Conservation (phyloP, 2,329 filamentous ascomycete genomes). For the Botryosphaeria agaves region DNA sequence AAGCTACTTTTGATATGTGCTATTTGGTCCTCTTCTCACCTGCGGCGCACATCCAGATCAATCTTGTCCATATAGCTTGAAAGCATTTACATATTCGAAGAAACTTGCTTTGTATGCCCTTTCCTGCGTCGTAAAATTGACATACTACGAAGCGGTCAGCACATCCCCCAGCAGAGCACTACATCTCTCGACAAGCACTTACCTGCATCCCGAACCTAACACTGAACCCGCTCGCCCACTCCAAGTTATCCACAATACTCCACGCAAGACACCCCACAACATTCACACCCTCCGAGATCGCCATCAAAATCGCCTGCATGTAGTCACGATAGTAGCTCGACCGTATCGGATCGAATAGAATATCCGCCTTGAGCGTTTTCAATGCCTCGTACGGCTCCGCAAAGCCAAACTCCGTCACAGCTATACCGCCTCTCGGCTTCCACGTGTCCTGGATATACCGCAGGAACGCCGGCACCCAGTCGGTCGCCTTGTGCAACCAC, state of each 20-base stretch:
- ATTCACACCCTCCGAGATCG: conserved; percentile 16
- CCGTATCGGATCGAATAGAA: conserved; percentile 14
- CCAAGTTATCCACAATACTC: conserved; percentile 20
- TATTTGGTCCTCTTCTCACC: no score
- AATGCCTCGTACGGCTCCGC: conserved; percentile 16
- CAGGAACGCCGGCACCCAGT: conserved; percentile 17
- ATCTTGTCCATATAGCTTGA: conserved; percentile 11
- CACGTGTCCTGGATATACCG: conserved; percentile 16
- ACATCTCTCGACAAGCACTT: no score
- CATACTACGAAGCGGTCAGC: no score
- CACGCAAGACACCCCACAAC: conserved; percentile 18
- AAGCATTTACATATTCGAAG: conserved; percentile 19
- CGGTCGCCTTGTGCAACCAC: conserved; percentile 15
- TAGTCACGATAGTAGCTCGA: conserved; percentile 16
- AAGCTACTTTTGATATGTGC: no score
- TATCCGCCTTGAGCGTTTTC: conserved; percentile 12
- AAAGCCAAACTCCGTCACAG: conserved; percentile 20
- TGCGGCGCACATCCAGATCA: no score
- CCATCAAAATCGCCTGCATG: conserved; percentile 16
- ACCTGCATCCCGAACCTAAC: conserved; percentile 20
- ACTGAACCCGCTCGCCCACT: conserved; percentile 7
- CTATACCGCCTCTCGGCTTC: conserved; percentile 13
- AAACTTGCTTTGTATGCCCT: conserved; percentile 20
- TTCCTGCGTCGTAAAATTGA: conserved; percentile 19
- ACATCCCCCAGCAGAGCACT: no score